Conservation (phyloP, 1,284 basidiomycete genomes). For the Coniferiporia weirii region DNA sequence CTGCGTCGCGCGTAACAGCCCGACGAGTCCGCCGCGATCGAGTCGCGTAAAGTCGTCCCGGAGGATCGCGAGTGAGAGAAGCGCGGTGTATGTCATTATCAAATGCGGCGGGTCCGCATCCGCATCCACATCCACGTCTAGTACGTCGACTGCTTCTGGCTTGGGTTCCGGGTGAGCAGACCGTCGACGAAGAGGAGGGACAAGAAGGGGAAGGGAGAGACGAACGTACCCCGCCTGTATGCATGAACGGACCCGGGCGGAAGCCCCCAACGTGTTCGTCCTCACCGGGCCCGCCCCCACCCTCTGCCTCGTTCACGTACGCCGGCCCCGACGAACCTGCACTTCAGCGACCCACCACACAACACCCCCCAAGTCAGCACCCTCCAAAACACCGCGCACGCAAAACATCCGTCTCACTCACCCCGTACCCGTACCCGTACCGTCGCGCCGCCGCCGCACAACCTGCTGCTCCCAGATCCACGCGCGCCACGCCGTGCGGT, state of each 20-base stretch:
- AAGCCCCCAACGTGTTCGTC: slow-evolving; percentile 13
- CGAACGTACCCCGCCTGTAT: slow-evolving; percentile 18
- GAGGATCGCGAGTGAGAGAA: slow-evolving; percentile 76
- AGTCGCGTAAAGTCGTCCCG: slow-evolving; percentile 72
- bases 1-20: slow-evolving; percentile 69
- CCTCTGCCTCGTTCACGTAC: neutral
- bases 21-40: slow-evolving; percentile 56
- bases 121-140: too few species aligned
- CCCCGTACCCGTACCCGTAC: too few species aligned
- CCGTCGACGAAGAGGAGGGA: neutral
- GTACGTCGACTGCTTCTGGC: slow-evolving; percentile 29
- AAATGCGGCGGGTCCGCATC: slow-evolving; percentile 74
- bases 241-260: slow-evolving; percentile 54
- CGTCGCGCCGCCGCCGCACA: neutral
- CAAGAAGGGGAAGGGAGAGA: slow-evolving; percentile 3
- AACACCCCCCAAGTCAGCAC: too few species aligned
- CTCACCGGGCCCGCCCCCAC: too few species aligned
- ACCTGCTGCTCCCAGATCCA: slow-evolving; percentile 80
- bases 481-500: slow-evolving; percentile 61
- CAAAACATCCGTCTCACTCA: too few species aligned
- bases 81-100: slow-evolving; percentile 90
- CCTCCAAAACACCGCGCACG: too few species aligned
- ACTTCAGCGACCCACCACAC: neutral
- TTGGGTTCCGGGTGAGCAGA: neutral
- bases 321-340: neutral